Conservation (phyloP, 129 eudicot genomes). For the sunflower (Helianthus annuus) region DNA sequence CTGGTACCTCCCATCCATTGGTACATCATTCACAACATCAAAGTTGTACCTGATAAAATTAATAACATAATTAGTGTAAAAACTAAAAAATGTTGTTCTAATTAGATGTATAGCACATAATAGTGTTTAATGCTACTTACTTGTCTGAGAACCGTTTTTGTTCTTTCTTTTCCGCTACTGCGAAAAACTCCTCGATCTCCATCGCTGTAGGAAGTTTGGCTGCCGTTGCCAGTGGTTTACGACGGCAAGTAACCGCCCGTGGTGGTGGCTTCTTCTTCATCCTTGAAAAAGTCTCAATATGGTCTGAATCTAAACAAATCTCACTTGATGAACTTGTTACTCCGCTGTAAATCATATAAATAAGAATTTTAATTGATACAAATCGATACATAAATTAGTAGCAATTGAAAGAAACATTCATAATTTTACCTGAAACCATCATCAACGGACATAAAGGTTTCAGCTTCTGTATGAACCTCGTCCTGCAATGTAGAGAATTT, state of each 20-base stretch:
- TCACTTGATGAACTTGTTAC: constrained; percentile 47
- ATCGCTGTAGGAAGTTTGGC: constrained; percentile 43
- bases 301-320: constrained; percentile 45
- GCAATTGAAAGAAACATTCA: neutral
- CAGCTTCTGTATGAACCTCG: constrained; percentile 42
- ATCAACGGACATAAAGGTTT: constrained; percentile 38
- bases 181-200: constrained; percentile 76
- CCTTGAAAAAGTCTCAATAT: constrained; percentile 38
- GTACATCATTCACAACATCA: constrained; percentile 73
- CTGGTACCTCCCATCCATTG: constrained; percentile 75
- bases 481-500: constrained; percentile 23
- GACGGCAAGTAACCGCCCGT: constrained; percentile 19
- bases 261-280: constrained; percentile 26
- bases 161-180: constrained; percentile 56
- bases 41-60: constrained; percentile 66
- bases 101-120: neutral
- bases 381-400: too few relatives aligned
- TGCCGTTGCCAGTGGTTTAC: constrained; percentile 19
- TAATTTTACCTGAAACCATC: constrained; percentile 49
- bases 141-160: constrained; percentile 60
- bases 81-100: neutral
- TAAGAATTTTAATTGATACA: neutral
- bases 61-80: constrained; percentile 16
- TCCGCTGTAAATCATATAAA: constrained; percentile 36
- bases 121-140: constrained; percentile 39